Conservation (phyloP, 225 moss, liverwort and hornwort genomes). For the Polytrichum commune region DNA sequence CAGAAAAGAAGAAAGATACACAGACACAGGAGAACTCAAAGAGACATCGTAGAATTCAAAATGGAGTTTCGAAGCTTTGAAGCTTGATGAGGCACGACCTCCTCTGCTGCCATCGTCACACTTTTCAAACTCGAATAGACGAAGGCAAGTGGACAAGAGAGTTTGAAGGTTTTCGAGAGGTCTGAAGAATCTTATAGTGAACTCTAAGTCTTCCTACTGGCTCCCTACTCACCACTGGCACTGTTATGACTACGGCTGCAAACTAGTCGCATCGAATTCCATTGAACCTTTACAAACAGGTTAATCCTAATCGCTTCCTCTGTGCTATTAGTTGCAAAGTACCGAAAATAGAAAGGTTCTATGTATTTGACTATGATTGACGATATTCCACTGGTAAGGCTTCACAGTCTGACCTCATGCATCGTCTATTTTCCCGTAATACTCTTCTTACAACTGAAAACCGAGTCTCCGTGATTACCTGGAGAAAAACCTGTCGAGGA, state of each 20-base stretch:
- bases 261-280: background rate
- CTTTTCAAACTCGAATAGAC: background rate
- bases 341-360: no score
- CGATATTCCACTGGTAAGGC: no score
- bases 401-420: no score
- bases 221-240: background rate
- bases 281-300: background rate
- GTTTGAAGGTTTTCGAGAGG: background rate
- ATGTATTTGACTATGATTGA: no score
- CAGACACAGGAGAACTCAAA: background rate
- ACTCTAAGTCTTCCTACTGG: background rate
- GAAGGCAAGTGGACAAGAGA: background rate
- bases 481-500: no score
- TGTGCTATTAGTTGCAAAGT: no score
- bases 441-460: no score
- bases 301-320: background rate
- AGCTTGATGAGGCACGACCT: background rate
- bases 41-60: background rate
- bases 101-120: conserved; percentile 1
- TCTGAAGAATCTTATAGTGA: background rate
- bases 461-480: no score
- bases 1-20: background rate
- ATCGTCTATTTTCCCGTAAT: no score
- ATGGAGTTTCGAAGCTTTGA: background rate
- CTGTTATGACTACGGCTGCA: background rate